These are phyloP conservation scores for Piloderma croceum DNA, from an alignment of 768 basidiomycete genomes.

Conservation along the genomic window DNA sequence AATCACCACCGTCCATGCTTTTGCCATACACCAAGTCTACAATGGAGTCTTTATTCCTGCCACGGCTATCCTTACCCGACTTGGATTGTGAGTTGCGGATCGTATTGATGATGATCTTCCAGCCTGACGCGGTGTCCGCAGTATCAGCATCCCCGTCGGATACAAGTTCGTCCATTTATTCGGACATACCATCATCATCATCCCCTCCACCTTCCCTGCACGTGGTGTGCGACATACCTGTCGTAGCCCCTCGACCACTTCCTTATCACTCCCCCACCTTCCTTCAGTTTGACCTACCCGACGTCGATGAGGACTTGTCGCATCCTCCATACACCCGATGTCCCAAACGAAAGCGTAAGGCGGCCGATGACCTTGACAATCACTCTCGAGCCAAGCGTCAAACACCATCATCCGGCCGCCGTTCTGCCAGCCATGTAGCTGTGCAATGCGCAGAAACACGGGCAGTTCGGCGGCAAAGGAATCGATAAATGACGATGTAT, in stretches of 20 bases:
- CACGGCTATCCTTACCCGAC: slow-evolving; percentile 12
- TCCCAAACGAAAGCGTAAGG: slow-evolving; percentile 49
- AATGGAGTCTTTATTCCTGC: too few species aligned
- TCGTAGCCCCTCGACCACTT: slow-evolving; percentile 61
- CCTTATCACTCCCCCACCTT: slow-evolving; percentile 67
- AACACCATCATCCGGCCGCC: too few species aligned
- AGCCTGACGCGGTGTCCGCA: slow-evolving; percentile 13
- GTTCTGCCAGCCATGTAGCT: too few species aligned
- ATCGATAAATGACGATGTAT: too few species aligned
- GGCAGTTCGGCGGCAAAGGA: too few species aligned
- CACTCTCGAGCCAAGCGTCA: too few species aligned
- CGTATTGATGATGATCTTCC: slow-evolving; percentile 3
- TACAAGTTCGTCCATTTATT: slow-evolving; percentile 15
- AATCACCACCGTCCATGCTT: background rate
- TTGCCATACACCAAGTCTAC: too few species aligned
- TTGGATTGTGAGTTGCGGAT: slow-evolving; percentile 21
- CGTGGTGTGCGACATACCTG: slow-evolving; percentile 61
- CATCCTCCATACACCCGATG: slow-evolving; percentile 61
- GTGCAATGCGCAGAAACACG: too few species aligned
- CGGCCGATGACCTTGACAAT: slow-evolving; percentile 13
- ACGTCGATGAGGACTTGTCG: slow-evolving; percentile 65
- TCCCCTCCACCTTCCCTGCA: slow-evolving; percentile 19
- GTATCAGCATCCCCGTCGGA: slow-evolving; percentile 42
- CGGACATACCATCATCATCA: slow-evolving; percentile 2
- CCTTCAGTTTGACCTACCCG: slow-evolving; percentile 62